phyloP scores from a whole-genome alignment of 331 rosid genomes.

The Cydonia oblonga region DNA sequence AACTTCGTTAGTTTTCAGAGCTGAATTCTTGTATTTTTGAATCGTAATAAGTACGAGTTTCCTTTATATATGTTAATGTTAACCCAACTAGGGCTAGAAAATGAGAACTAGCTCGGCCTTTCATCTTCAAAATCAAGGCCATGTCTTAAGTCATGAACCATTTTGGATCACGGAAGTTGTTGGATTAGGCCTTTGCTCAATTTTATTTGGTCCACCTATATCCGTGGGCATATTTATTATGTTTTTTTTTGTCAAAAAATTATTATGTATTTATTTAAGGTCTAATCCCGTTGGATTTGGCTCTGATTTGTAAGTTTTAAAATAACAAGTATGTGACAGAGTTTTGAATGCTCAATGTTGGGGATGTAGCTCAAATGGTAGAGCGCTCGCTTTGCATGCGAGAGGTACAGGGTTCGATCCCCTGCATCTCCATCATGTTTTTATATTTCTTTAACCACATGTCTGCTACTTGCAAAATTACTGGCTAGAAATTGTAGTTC shows the following conservation, averaged over 20 bases:
- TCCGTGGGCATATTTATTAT: not conserved
- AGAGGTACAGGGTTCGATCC: not conserved
- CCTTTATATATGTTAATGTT: not conserved
- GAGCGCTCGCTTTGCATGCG: slow-evolving; percentile 62
- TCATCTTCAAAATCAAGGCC: not conserved
- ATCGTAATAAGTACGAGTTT: too few relatives aligned
- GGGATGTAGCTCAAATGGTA: slow-evolving; percentile 60
- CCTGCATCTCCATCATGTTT: slow-evolving; percentile 40
- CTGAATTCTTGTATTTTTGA: not conserved
- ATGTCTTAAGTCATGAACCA: not conserved
- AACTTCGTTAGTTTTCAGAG: not conserved
- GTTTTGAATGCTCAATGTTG: not conserved
- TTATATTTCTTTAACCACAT: not conserved
- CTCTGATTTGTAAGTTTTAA: not conserved
- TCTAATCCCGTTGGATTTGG: not conserved
- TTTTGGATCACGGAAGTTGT: not conserved
- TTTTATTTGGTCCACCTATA: not conserved
- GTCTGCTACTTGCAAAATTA: too few relatives aligned
- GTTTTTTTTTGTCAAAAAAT: not conserved
- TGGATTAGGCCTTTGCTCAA: not conserved
- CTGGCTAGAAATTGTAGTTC: too few relatives aligned
- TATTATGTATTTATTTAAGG: not conserved
- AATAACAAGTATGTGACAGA: too few relatives aligned
- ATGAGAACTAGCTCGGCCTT: not conserved
- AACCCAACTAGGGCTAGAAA: not conserved